These are phyloP conservation scores for Aegilops tauschii DNA, from an alignment of 176 grass and related monocot species.

Conservation along the genomic window DNA sequence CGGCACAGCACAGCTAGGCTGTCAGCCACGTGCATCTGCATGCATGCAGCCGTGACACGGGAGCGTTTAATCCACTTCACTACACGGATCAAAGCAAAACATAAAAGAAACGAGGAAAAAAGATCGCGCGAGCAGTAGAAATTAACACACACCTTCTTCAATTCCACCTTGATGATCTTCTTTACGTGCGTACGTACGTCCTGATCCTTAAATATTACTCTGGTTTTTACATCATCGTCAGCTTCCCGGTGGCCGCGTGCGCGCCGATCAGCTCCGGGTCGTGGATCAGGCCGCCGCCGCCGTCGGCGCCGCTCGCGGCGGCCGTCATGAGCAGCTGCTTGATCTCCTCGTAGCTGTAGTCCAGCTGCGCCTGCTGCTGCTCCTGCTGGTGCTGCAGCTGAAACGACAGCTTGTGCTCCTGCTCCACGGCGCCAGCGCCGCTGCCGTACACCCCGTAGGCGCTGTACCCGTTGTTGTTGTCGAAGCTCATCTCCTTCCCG, in stretches of 20 bases:
- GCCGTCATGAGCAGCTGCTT: slow-evolving; percentile 68
- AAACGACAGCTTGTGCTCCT: slow-evolving; percentile 24
- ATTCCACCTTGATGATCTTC: background rate
- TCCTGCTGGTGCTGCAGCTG: background rate
- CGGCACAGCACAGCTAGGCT: slow-evolving; percentile 4
- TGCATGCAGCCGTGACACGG: slow-evolving; percentile 55
- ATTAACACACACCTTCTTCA: background rate
- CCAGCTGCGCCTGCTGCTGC: slow-evolving; percentile 39
- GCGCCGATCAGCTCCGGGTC: slow-evolving; percentile 26
- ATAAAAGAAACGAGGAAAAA: background rate
- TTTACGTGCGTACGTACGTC: background rate
- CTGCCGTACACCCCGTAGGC: slow-evolving; percentile 12
- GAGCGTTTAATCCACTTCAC: background rate
- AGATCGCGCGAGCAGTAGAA: background rate
- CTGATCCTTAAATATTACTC: background rate
- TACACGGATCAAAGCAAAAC: background rate
- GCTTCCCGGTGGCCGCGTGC: slow-evolving; percentile 28
- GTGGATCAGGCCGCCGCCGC: slow-evolving; percentile 24
- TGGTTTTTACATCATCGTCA: slow-evolving; percentile 52
- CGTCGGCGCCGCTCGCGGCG: background rate
- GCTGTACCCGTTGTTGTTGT: background rate
- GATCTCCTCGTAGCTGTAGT: slow-evolving; percentile 83
- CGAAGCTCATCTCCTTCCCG: slow-evolving; percentile 43
- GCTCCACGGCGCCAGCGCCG: background rate
- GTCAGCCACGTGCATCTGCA: slow-evolving; percentile 15